These are phyloP conservation scores for Coemansia sp. DNA, from an alignment of 192 early-diverging fungal species.

Conservation along the genomic window DNA sequence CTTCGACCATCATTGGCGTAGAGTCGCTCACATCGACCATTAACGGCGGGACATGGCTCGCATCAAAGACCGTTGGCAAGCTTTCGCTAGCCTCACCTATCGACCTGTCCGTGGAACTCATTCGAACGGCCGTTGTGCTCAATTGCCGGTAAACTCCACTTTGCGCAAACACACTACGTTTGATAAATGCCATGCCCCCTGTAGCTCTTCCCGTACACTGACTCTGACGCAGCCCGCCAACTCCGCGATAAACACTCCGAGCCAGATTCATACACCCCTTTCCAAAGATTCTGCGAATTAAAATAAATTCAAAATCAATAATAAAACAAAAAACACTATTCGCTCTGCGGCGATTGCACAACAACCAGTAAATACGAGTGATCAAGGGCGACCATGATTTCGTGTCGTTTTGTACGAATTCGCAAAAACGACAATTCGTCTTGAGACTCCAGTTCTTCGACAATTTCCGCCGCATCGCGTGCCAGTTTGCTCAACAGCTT, in stretches of 20 bases:
- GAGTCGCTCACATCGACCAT: background rate
- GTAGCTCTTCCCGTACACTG: background rate
- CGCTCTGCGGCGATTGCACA: conserved; percentile 45
- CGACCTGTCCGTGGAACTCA: background rate
- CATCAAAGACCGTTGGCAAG: too few species aligned
- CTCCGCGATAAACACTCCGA: background rate
- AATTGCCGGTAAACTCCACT: background rate
- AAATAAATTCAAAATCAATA: background rate
- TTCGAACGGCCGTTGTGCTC: background rate
- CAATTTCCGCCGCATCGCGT: conserved; percentile 69
- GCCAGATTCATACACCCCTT: background rate
- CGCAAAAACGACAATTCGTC: conserved; percentile 94
- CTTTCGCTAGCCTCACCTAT: too few species aligned
- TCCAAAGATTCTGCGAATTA: background rate
- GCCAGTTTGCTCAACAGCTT: conserved; percentile 82
- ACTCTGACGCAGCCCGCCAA: background rate
- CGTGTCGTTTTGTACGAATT: conserved; percentile 91
- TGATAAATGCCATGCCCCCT: background rate
- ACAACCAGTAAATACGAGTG: conserved; percentile 49
- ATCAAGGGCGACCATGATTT: conserved; percentile 92
- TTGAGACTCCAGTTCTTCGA: conserved; percentile 83
- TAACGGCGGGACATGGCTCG: background rate
- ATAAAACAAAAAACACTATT: background rate
- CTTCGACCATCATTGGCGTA: conserved; percentile 14
- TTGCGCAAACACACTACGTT: background rate